These are phyloP conservation scores for Emmonsiellopsis sp. DNA, from an alignment of 2,329 filamentous ascomycete species.

Conservation along the genomic window DNA sequence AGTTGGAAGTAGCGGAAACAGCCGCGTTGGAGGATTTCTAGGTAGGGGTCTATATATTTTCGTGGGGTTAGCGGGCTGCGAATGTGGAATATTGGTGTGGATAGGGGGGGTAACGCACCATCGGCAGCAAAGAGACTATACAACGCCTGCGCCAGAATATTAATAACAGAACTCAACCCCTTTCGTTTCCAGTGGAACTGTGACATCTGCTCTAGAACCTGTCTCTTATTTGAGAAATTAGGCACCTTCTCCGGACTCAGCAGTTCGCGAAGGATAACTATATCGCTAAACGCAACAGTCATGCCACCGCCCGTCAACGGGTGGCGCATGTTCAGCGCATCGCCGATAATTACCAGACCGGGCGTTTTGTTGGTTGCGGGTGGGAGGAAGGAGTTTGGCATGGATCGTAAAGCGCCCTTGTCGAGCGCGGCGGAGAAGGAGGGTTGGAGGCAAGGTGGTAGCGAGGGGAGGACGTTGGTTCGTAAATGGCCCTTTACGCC, in stretches of 20 bases:
- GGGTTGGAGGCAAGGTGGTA: constrained; percentile 64
- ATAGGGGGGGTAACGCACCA: constrained; percentile 31
- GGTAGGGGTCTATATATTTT: constrained; percentile 47
- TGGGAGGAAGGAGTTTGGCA: constrained; percentile 94
- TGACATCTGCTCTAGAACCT: constrained; percentile 60
- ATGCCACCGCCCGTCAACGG: constrained; percentile 94
- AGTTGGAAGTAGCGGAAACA: constrained; percentile 89
- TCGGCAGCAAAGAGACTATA: constrained; percentile 87
- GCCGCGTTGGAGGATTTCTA: constrained; percentile 73
- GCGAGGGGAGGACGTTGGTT: constrained; percentile 67
- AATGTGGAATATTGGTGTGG: constrained; percentile 5
- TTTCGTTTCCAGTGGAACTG: constrained; percentile 85
- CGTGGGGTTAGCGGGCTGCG: constrained; percentile 1
- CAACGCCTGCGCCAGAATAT: constrained; percentile 91
- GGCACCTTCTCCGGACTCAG: constrained; percentile 62
- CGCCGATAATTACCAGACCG: constrained; percentile 75
- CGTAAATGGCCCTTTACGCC: constrained; percentile 78
- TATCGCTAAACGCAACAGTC: constrained; percentile 95
- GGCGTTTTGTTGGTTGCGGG: constrained; percentile 62
- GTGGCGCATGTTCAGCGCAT: constrained; percentile 99
- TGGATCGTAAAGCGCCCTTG: constrained; percentile 69
- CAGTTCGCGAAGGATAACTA: constrained; percentile 64
- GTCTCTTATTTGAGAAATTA: constrained; percentile 55
- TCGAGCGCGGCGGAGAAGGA: constrained; percentile 69
- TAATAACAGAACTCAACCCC: constrained; percentile 75